Evolutionary conservation across 352 stramenopile species (phyloP).

Genomic region (Phytophthora boehmeriae): DNA sequence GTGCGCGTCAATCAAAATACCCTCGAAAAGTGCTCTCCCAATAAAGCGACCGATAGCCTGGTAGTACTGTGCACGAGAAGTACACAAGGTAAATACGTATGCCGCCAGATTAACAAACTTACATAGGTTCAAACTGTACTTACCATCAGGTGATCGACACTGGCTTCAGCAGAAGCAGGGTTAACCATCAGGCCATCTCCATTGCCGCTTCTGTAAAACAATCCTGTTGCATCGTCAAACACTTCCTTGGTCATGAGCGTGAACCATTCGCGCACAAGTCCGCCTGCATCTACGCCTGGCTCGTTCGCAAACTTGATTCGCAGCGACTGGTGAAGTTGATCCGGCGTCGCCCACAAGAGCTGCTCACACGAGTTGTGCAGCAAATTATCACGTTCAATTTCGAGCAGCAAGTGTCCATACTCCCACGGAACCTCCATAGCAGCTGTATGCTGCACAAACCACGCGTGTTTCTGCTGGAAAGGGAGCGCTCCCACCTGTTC

Average conservation of each 20-base stretch:
- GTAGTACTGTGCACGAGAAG: conserved; percentile 60
- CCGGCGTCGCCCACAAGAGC: conserved; percentile 79
- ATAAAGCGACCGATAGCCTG: conserved; percentile 90
- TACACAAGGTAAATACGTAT: conserved; percentile 11
- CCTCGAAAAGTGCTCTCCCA: conserved; percentile 88
- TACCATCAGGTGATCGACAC: conserved; percentile 88
- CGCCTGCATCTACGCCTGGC: conserved; percentile 90
- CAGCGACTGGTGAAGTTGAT: conserved; percentile 88
- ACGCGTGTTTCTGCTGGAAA: conserved; percentile 90
- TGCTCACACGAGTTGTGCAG: conserved; percentile 91
- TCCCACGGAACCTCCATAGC: conserved; percentile 88
- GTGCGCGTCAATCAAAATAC: conserved; percentile 84
- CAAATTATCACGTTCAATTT: conserved; percentile 89
- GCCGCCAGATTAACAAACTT: neutral
- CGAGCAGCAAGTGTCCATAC: conserved; percentile 83
- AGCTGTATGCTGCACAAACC: conserved; percentile 88
- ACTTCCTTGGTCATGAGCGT: conserved; percentile 90
- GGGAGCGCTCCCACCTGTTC: conserved; percentile 69
- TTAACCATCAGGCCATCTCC: conserved; percentile 88
- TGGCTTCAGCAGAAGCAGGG: conserved; percentile 78
- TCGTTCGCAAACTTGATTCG: conserved; percentile 92
- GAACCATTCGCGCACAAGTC: conserved; percentile 92
- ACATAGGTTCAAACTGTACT: conserved; percentile 23
- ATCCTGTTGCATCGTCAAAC: conserved; percentile 83
- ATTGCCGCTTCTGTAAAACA: conserved; percentile 82